A percentile compares a stretch with the other conserved stretches of the same genome.
Evolutionary conservation across 192 early-diverging fungal genomes (phyloP).

Genomic region (Podila clonocystis): DNA sequence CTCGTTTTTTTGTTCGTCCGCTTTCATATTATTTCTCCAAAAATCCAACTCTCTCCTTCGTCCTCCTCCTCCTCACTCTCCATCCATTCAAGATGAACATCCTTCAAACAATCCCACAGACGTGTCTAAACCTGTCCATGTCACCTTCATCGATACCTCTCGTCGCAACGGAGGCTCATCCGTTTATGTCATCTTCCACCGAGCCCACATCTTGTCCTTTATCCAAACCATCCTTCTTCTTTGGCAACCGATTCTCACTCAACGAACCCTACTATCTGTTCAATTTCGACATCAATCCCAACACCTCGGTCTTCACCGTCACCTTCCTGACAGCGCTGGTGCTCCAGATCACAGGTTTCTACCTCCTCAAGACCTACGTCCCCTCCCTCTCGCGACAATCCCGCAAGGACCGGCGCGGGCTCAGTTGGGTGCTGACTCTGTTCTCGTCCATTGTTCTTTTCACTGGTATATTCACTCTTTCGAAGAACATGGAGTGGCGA

Average conservation of each 20-base stretch:
- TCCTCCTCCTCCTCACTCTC: too few relatives aligned
- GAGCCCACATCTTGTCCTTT: background rate
- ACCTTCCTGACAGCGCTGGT: constrained; percentile 15
- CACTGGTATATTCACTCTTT: constrained; percentile 34
- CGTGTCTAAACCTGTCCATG: too few relatives aligned
- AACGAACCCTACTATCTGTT: constrained; percentile 26
- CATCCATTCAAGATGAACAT: too few relatives aligned
- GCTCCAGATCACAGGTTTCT: constrained; percentile 30
- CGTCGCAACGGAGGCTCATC: background rate
- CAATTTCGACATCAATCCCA: constrained; percentile 47
- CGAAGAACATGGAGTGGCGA: constrained; percentile 35
- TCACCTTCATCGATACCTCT: background rate
- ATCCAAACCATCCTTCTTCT: constrained; percentile 7
- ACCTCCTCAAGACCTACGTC: constrained; percentile 18
- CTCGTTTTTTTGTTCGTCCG: too few relatives aligned
- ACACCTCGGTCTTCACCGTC: constrained; percentile 27
- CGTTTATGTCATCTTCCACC: background rate
- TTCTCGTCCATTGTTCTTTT: constrained; percentile 43
- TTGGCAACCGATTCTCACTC: constrained; percentile 8
- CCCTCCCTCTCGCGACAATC: constrained; percentile 1
- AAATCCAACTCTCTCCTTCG: too few relatives aligned
- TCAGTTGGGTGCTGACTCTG: constrained; percentile 39
- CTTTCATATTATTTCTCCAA: too few relatives aligned
- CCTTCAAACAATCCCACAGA: too few relatives aligned
- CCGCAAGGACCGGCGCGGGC: constrained; percentile 8